Percentiles rank a stretch among this genome's conserved stretches.
Conservation (phyloP, 2,329 filamentous ascomycete genomes). For the Claviceps sorghi region DNA sequence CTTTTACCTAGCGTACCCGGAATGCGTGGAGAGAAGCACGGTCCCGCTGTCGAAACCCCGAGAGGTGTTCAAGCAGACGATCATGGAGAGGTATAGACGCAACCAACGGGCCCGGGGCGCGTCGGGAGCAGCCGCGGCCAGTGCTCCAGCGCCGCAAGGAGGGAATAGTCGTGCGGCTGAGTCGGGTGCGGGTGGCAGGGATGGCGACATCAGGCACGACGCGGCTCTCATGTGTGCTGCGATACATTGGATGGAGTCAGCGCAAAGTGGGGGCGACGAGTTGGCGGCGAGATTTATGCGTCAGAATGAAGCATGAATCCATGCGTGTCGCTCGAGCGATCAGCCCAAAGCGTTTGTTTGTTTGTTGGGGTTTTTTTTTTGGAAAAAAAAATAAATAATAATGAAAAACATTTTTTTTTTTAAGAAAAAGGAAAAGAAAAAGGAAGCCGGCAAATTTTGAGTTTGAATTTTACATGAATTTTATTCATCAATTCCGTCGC, state of each 20-base stretch:
- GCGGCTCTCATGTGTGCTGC: constrained; percentile 85
- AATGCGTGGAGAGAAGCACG: constrained; percentile 66
- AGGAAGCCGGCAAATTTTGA: no score
- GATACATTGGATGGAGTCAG: constrained; percentile 93
- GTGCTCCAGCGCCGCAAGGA: constrained; percentile 5
- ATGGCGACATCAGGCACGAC: constrained; percentile 51
- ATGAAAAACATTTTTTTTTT: no score
- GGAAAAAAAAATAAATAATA: no score
- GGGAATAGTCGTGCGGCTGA: constrained; percentile 19
- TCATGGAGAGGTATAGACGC: constrained; percentile 56
- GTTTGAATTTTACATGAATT: no score
- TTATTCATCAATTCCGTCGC: no score
- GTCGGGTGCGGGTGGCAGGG: constrained; percentile 17
- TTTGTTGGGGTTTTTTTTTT: no score
- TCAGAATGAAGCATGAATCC: constrained; percentile 48
- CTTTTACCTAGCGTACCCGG: constrained; percentile 83
- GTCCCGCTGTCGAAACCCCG: constrained; percentile 70
- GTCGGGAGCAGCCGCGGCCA: constrained; percentile 10
- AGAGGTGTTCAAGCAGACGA: constrained; percentile 80
- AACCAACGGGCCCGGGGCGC: constrained; percentile 14
- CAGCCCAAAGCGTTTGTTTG: no score
- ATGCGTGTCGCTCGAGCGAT: no score
- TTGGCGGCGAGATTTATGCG: constrained; percentile 70
- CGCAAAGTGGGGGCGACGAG: constrained; percentile 71
- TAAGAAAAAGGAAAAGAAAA: no score